Evolutionary conservation across 2,329 filamentous ascomycete genomes (phyloP), one percentile per base, ranked within the genome.

Genomic region (Ascochyta fabae): DNA sequence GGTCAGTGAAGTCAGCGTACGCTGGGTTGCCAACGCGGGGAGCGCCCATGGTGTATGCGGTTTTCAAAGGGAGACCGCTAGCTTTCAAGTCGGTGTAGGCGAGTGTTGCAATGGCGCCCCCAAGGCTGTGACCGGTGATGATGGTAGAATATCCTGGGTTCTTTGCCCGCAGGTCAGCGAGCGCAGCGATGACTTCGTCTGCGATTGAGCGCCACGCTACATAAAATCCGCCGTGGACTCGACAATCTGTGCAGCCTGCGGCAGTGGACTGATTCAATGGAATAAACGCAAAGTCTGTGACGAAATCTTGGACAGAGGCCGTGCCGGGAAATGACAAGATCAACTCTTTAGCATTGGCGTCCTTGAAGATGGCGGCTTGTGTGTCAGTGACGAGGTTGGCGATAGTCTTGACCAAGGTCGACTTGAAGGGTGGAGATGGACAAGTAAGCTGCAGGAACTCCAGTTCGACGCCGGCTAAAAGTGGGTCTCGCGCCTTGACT

Each of bases 71-170:
- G 0, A 61, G 22, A 5, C 19, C 23, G 27, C 31, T 51, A n/a
- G 59, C 42, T 36, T 58, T 55, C 10, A 63, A 34, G 13, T 63
- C 61, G 0, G 59, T 61, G 27, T 56, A 63, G 1, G 80, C 87
- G 8, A 91, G 70, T 7, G 83, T 85, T 45, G 83, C 85, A 3
- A 90, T 76, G 9, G 86, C 86, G 27, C 78, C 88, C 48, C 88
- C 88, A 2, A 91, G 82, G 15, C 85, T 88, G 79, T 90, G 88
- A 39, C 88, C 88, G 0, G 85, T 85, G 33, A 81, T 70, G 34
- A 87, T 67, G 67, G 88, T 70, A 35, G 68, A 68, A 75, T 83
- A 88, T 38, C 58, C 60, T 1, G 85, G 83, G 72, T 86, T 71
- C 22, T 75, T 67, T 3, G 66, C 61, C 38, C 66, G 70, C 8